Base-by-base conservation (phyloP, 169 alveolate species). In the Plasmodium relictum region DNA sequence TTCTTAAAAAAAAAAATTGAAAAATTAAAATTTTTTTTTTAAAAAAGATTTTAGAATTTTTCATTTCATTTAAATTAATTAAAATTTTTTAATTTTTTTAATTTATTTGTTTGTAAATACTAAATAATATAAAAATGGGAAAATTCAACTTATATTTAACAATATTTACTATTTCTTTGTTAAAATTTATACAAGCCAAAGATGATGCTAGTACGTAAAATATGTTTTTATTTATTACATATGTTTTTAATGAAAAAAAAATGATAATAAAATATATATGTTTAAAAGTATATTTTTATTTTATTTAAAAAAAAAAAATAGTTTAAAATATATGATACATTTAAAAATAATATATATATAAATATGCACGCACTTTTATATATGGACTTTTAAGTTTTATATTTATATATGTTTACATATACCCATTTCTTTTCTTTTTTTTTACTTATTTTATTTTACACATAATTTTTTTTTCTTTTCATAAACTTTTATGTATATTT, bases 151-250 rank as follows among this genome's bases (percentile, higher is more conserved):
- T 74, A n/a, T 76, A 45, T 45, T 24, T 76, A 24, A 22, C 37
- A 42, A 12, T 76, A 18, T 56, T 76, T 0, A 8, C 52, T 63
- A 56, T 76, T 10, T 62, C 78, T 20, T 42, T 76, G 68, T 26
- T 76, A 56, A 76, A 76, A 31, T 63, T 37, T 20, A 50, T 20
- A 26, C 37, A 56, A n/a, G 89, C 69, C 89, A 52, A 44, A 44
- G 89, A 76, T 45, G 24, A 74, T 20, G 8, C 16, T 26, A 62
- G 89, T 76, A 76, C 26, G 89, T 76, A 48, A 2, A 10, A 73
- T 5, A 20, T 70, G 12, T 41, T 6, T 48, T 24, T 48, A 22
- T 45, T 24, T 56, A 16, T 45, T 56, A 44, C 6, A 48, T 48
- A 48, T 48, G 16, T 14, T 2, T 48, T 10, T 4, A 48, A 0